A percentile compares a stretch with the other conserved stretches of the same genome.
Evolutionary conservation across 805 yeast species (phyloP).

Genomic region (Cyberlindnera samutprakarnensis): DNA sequence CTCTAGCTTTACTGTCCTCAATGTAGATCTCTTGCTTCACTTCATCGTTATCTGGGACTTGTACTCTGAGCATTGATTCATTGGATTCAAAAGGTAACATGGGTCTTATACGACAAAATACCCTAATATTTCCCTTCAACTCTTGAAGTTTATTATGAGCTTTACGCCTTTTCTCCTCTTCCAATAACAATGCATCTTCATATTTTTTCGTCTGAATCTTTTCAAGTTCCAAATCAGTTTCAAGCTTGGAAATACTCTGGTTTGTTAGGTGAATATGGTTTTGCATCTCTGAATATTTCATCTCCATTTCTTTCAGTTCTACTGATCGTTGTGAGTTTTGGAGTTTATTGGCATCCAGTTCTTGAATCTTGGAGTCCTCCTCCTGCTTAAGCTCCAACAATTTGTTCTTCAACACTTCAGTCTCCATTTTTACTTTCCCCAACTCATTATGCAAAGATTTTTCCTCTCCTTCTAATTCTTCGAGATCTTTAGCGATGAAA

Average conservation of each 20-base stretch:
- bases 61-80: conserved; percentile 24
- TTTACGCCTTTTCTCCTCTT: conserved; percentile 51
- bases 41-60: conserved; percentile 24
- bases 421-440: conserved; percentile 3
- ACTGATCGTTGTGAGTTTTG: conserved; percentile 4
- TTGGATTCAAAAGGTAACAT: conserved; percentile 21
- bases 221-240: conserved; percentile 21
- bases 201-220: conserved; percentile 23
- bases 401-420: conserved; percentile 7
- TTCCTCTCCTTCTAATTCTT: conserved; percentile 4
- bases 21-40: conserved; percentile 20
- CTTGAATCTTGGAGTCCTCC: background rate
- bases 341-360: background rate
- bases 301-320: conserved; percentile 14
- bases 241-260: conserved; percentile 11
- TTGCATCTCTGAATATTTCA: conserved; percentile 3
- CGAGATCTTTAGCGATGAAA: conserved; percentile 18
- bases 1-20: conserved; percentile 9
- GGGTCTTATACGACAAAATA: conserved; percentile 82
- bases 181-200: conserved; percentile 32
- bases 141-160: conserved; percentile 76
- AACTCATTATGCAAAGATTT: conserved; percentile 2
- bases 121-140: conserved; percentile 86
- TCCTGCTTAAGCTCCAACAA: background rate
- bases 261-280: conserved; percentile 8